Evolutionary conservation across 306 rosid species (phyloP), one percentile per base, ranked within the genome.

Genomic region (Betula pendula): DNA sequence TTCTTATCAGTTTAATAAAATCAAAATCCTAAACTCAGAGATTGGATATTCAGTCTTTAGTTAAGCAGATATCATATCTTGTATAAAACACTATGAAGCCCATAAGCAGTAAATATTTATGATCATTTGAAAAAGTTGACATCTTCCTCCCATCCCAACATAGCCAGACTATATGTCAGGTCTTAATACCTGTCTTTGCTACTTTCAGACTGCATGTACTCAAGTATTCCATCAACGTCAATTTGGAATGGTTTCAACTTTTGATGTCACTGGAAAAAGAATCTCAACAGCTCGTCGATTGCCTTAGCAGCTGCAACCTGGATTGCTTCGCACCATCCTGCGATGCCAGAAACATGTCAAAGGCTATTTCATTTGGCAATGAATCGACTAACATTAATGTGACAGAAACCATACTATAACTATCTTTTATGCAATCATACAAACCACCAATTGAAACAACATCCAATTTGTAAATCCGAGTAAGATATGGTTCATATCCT

Each of bases 241-340:
- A 66, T 85, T 86, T 56, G 94, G 85, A 81, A 95, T 71, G 11
- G 60, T 35, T 55, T 87, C 90, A 62, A 88, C 60, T 81, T 84
- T 84, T 73, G 97, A 88, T 1, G 99, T 90, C 87, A 89, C 80
- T 31, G 97, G 98, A 79, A 87, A 86, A 71, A 95, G 87, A 74
- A 91, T 84, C 84, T 92, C 96, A 65, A 92, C 90, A 52, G 78
- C 90, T 71, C 62, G 83, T 42, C 79, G 90, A 78, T 81, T 83
- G 78, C 92, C 92, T 85, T 88, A 42, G 83, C 85, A 81, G 96
- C 99, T 66, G 96, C 92, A 81, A 89, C 87, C 74, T 84, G 88
- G 76, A 95, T 83, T 31, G 92, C 96, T 88, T 95, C 33, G 84
- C 53, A 40, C 92, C 99, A 82, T 92, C 97, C 98, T 95, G 92